A percentile compares a stretch with the other conserved stretches of the same genome.
Evolutionary conservation across 2,329 filamentous ascomycete species (phyloP).

Genomic region (Rhynchosporium secalis): DNA sequence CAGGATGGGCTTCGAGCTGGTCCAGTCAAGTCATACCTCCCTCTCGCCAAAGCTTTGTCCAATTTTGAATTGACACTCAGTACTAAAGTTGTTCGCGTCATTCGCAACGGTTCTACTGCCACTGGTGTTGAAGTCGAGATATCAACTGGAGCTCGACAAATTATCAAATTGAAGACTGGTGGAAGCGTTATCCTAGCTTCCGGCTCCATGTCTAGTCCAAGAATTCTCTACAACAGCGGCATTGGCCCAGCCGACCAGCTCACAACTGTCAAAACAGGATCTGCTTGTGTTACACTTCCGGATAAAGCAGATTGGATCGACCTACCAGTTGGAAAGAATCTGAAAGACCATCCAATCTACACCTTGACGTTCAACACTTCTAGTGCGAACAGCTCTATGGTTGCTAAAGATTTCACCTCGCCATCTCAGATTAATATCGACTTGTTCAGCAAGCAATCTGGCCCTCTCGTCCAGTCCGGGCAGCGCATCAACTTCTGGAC

Average conservation of each 20-base stretch:
- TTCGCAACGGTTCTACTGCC: conserved; percentile 60
- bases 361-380: conserved; percentile 31
- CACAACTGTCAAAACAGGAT: conserved; percentile 32
- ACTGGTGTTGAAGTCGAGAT: conserved; percentile 59
- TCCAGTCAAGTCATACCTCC: conserved; percentile 69
- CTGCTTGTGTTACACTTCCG: conserved; percentile 44
- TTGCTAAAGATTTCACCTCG: conserved; percentile 44
- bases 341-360: conserved; percentile 57
- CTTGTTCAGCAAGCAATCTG: conserved; percentile 42
- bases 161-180: conserved; percentile 38
- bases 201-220: conserved; percentile 32
- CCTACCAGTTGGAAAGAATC: conserved; percentile 59
- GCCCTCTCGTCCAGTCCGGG: conserved; percentile 44
- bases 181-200: conserved; percentile 33
- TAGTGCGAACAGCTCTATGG: conserved; percentile 14
- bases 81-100: conserved; percentile 62
- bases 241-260: conserved; percentile 43
- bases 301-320: conserved; percentile 52
- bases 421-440: conserved; percentile 45
- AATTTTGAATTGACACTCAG: conserved; percentile 68
- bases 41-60: conserved; percentile 54
- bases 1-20: conserved; percentile 63
- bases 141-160: conserved; percentile 41
- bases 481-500: conserved; percentile 53
- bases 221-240: conserved; percentile 36